A percentile compares a stretch with the other conserved stretches of the same genome.
Evolutionary conservation across 352 stramenopile species (phyloP).

Genomic region (Phytophthora pini): DNA sequence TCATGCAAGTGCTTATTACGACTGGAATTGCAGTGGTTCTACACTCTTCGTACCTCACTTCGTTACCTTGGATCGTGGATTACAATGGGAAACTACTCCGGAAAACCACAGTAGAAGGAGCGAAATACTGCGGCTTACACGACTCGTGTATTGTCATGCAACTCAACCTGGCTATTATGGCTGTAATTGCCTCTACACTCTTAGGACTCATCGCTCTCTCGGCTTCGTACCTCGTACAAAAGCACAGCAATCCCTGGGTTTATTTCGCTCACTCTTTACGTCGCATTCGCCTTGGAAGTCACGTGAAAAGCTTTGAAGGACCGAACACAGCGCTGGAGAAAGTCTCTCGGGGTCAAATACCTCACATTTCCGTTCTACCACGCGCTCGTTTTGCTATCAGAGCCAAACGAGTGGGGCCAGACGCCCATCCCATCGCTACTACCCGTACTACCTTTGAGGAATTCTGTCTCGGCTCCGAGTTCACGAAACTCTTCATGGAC

Average conservation of each 20-base stretch:
- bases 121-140: slow-evolving; percentile 29
- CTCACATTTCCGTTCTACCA: slow-evolving; percentile 6
- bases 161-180: slow-evolving; percentile 27
- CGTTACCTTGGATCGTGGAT: slow-evolving; percentile 24
- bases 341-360: slow-evolving; percentile 4
- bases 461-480: slow-evolving; percentile 32
- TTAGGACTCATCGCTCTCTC: slow-evolving; percentile 17
- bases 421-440: slow-evolving; percentile 15
- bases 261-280: slow-evolving; percentile 7
- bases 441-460: slow-evolving; percentile 35
- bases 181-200: slow-evolving; percentile 13
- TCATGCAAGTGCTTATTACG: slow-evolving; percentile 30
- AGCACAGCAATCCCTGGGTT: slow-evolving; percentile 24
- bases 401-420: slow-evolving; percentile 8
- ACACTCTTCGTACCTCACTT: slow-evolving; percentile 20
- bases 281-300: slow-evolving; percentile 12
- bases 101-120: slow-evolving; percentile 34
- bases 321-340: slow-evolving; percentile 16
- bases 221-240: slow-evolving; percentile 24
- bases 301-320: not conserved
- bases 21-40: slow-evolving; percentile 10
- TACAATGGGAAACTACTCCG: slow-evolving; percentile 38
- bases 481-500: slow-evolving; percentile 35
- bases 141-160: slow-evolving; percentile 39
- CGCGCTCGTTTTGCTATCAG: slow-evolving; percentile 27